Percentiles rank a stretch among this genome's conserved stretches.
Conservation (phyloP, 345 rosid species). For the Viola odorata region DNA sequence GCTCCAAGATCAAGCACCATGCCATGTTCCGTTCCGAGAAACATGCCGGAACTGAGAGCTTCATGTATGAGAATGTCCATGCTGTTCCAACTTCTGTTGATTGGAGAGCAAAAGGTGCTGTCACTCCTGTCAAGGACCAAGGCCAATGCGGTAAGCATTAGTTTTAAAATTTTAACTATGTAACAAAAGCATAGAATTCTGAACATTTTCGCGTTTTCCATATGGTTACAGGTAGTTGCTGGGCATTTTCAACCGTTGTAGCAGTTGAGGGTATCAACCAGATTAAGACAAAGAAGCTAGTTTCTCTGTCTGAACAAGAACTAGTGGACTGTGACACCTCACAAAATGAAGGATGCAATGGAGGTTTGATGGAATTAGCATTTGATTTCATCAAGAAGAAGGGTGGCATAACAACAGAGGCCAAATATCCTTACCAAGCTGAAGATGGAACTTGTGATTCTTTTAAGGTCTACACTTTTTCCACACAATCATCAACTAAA, state of each 20-base stretch:
- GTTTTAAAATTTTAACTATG: neutral
- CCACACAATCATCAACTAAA: neutral
- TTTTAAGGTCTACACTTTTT: constrained; percentile 17
- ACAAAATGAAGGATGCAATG: constrained; percentile 47
- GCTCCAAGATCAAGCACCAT: constrained; percentile 72
- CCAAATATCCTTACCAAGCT: constrained; percentile 50
- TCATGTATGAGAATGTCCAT: constrained; percentile 50
- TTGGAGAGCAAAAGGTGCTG: constrained; percentile 81
- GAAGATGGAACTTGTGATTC: constrained; percentile 37
- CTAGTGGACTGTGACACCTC: constrained; percentile 44
- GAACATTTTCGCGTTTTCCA: neutral
- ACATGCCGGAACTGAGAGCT: constrained; percentile 32
- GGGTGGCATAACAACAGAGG: constrained; percentile 58
- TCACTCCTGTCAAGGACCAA: constrained; percentile 70
- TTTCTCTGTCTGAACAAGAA: constrained; percentile 54
- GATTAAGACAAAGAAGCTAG: constrained; percentile 30
- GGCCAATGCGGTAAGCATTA: constrained; percentile 64
- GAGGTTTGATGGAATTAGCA: constrained; percentile 64
- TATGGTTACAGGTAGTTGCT: constrained; percentile 57
- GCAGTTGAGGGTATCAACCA: constrained; percentile 57
- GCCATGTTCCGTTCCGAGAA: constrained; percentile 43
- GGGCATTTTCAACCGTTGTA: constrained; percentile 72
- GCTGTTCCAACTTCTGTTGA: constrained; percentile 46
- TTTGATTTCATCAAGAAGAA: constrained; percentile 42
- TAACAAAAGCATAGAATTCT: neutral